Percentiles rank a stretch among this genome's conserved stretches.
Conservation (phyloP, 495 filamentous ascomycete genomes). For the Podospora conica region DNA sequence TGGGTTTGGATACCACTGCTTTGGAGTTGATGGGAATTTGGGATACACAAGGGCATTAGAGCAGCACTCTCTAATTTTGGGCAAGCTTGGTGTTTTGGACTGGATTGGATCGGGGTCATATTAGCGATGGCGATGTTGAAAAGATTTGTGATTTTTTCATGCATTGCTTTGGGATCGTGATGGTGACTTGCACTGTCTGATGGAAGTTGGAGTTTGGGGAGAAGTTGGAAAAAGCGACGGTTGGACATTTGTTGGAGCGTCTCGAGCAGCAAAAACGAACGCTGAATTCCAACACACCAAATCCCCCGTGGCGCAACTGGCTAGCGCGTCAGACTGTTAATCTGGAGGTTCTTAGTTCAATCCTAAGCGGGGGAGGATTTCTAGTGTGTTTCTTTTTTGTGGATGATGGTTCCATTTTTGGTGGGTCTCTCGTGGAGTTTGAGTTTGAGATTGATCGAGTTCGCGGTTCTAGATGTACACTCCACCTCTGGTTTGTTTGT, state of each 20-base stretch:
- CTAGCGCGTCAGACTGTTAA: background rate
- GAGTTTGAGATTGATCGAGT: too few species aligned
- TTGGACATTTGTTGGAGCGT: too few species aligned
- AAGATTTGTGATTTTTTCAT: background rate
- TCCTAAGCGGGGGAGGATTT: background rate
- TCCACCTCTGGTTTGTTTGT: too few species aligned
- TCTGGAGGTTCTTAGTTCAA: background rate
- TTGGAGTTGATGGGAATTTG: background rate
- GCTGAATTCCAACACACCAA: background rate
- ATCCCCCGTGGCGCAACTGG: background rate
- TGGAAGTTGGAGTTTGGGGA: background rate
- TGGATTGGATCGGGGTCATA: background rate
- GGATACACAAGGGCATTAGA: background rate
- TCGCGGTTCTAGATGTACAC: too few species aligned
- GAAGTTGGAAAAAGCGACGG: too few species aligned
- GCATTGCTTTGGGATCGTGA: background rate
- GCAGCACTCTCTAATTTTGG: background rate
- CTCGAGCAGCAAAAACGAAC: background rate
- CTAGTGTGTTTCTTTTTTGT: background rate
- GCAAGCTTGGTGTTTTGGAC: background rate
- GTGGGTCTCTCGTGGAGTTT: background rate
- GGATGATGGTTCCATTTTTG: background rate
- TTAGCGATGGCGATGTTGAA: background rate
- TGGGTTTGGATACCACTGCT: background rate
- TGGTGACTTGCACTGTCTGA: background rate